Evolutionary conservation across 2,329 filamentous ascomycete genomes (phyloP), one percentile per base, ranked within the genome.

Genomic region (Diplodia corticola): DNA sequence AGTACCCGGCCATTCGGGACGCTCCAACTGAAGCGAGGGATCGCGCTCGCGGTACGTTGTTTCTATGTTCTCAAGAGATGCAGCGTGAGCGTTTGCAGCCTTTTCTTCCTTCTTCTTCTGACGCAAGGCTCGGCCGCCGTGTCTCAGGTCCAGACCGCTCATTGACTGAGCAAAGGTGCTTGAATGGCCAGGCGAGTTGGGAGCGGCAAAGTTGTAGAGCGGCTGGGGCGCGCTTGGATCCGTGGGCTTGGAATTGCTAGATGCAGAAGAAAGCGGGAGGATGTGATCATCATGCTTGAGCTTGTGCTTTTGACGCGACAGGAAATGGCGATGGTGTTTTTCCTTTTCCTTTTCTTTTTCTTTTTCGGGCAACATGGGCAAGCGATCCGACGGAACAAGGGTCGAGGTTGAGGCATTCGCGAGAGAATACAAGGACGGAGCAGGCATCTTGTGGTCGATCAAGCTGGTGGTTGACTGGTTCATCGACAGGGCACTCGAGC

Each of bases 291-390:
- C 91, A 69, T 92, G 89, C 77, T 89, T 90, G 67, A 91, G 80
- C 75, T 93, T 93, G 73, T 93, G 86, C 74, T 93, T 93, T 73
- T 92, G 90, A 46, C 91, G 84, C 7, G 90, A 92, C 63, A 94
- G 75, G 70, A 94, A 93, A 73, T 93, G 88, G 71, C 93, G 91
- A 70, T 90, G 91, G 79, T 81, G 80, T 70, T 90, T 91, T 72
- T 91, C 88, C 78, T 91, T 91, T 67, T 91, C 88, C 72, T 89
- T 89, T 37, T 85, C 85, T 40, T 89, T 89, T 37, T 85, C 85
- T 40, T 44, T 57, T 37, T 64, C 63, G 12, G 44, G 40, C 13
- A 49, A 17, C 5, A 80, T 77, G 30, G 78, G 72, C 28, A 82
- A 78, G 5, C 57, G 40, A 50, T 90, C 87, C 12, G 78, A 73